phyloP scores from a whole-genome alignment of 225 moss, liverwort and hornwort genomes.

The Polytrichum formosum region DNA sequence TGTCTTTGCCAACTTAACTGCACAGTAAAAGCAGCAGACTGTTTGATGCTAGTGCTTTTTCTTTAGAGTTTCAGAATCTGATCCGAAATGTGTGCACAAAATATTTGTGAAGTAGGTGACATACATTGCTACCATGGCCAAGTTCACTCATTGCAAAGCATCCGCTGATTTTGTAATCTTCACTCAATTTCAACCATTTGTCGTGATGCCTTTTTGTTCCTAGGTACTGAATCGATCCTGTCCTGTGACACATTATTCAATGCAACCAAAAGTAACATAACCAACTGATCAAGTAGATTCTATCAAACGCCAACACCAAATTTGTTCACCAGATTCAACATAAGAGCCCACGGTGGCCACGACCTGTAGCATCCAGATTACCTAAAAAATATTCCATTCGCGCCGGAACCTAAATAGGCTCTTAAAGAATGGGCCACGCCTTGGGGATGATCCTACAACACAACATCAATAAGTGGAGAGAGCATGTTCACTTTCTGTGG shows the following conservation, averaged over 20 bases:
- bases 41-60: not conserved
- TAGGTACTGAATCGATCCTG: slow-evolving; percentile 59
- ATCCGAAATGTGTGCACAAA: too few relatives aligned
- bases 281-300: too few relatives aligned
- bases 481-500: too few relatives aligned
- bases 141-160: slow-evolving; percentile 97
- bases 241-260: slow-evolving; percentile 30
- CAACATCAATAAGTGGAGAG: too few relatives aligned
- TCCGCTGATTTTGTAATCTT: slow-evolving; percentile 51
- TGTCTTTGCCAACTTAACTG: not conserved
- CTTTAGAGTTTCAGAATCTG: not conserved
- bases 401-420: not conserved
- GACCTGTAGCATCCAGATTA: too few relatives aligned
- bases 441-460: too few relatives aligned
- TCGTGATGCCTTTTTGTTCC: slow-evolving; percentile 79
- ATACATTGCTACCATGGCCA: slow-evolving; percentile 94
- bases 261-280: too few relatives aligned
- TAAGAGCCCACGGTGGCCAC: too few relatives aligned
- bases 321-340: not conserved
- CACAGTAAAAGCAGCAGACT: not conserved
- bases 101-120: slow-evolving; percentile 2
- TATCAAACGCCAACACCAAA: not conserved
- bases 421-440: too few relatives aligned
- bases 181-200: slow-evolving; percentile 64
- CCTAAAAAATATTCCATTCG: too few relatives aligned